phyloP scores from a whole-genome alignment of 2,329 filamentous ascomycete genomes.

The Lithohypha guttulata region DNA sequence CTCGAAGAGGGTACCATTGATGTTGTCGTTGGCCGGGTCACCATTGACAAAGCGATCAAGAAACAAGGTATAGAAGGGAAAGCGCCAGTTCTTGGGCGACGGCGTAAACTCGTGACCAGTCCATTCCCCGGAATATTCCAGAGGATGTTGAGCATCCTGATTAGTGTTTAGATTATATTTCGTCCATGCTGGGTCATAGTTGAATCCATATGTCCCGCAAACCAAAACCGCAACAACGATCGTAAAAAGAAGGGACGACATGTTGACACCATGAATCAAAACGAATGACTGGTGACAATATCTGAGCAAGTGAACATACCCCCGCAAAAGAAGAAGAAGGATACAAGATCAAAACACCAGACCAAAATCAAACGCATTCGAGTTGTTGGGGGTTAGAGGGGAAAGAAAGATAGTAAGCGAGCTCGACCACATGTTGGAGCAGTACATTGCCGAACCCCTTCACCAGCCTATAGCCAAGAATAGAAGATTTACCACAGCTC shows the following conservation, averaged over 20 bases:
- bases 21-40: conserved; percentile 53
- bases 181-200: conserved; percentile 40
- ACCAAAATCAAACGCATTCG: no score
- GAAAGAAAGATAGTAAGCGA: no score
- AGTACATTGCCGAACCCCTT: no score
- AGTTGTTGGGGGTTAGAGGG: no score
- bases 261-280: neutral
- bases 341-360: neutral
- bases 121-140: conserved; percentile 50
- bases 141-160: conserved; percentile 42
- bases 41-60: conserved; percentile 55
- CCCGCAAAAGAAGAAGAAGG: neutral
- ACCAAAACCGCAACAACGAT: neutral
- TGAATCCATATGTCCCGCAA: conserved; percentile 23
- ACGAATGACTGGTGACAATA: conserved; percentile 4
- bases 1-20: conserved; percentile 50
- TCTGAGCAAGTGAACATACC: neutral
- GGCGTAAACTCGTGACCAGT: conserved; percentile 37
- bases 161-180: conserved; percentile 54
- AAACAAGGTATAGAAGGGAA: conserved; percentile 56
- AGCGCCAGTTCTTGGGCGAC: conserved; percentile 53
- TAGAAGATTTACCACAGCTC: no score
- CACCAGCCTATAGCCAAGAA: no score
- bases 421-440: no score
- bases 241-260: neutral